These are phyloP conservation scores for Penicillium sp. DNA, from an alignment of 2,329 filamentous ascomycete species.

Conservation along the genomic window DNA sequence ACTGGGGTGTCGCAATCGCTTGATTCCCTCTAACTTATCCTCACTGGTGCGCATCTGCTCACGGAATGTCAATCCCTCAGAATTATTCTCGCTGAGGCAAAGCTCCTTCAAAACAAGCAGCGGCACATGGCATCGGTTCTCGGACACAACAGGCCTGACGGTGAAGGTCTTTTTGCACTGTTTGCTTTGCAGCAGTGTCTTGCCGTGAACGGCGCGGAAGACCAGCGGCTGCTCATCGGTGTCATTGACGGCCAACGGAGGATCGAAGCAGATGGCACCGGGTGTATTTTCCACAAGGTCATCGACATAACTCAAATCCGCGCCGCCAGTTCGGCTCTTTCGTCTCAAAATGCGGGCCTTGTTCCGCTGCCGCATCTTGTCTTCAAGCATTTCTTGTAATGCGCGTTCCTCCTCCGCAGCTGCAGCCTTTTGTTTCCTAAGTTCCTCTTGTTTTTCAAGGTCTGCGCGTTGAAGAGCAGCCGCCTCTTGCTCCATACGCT, in stretches of 20 bases:
- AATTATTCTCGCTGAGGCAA: constrained; percentile 49
- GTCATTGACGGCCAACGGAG: constrained; percentile 50
- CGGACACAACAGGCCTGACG: constrained; percentile 58
- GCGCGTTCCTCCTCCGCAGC: constrained; percentile 36
- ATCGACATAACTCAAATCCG: constrained; percentile 23
- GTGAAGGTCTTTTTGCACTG: constrained; percentile 57
- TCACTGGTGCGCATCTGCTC: constrained; percentile 70
- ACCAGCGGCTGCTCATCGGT: constrained; percentile 54
- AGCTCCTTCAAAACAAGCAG: constrained; percentile 67
- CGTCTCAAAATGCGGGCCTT: constrained; percentile 32
- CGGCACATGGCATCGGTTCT: constrained; percentile 49
- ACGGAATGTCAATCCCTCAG: constrained; percentile 58
- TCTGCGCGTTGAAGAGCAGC: constrained; percentile 51
- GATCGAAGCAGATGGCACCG: constrained; percentile 37
- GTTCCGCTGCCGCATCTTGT: constrained; percentile 34
- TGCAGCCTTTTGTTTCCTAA: constrained; percentile 36
- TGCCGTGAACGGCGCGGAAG: constrained; percentile 64
- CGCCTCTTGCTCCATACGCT: constrained; percentile 73
- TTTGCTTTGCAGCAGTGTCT: constrained; percentile 57
- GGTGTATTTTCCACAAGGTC: constrained; percentile 30
- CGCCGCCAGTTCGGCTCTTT: constrained; percentile 31
- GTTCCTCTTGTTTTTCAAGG: constrained; percentile 43
- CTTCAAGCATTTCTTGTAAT: constrained; percentile 33
- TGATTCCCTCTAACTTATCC: constrained; percentile 64
- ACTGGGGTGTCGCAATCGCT: constrained; percentile 65